Base-by-base conservation (phyloP, 768 basidiomycete species). In the Trichaptum fuscoviolaceum region DNA sequence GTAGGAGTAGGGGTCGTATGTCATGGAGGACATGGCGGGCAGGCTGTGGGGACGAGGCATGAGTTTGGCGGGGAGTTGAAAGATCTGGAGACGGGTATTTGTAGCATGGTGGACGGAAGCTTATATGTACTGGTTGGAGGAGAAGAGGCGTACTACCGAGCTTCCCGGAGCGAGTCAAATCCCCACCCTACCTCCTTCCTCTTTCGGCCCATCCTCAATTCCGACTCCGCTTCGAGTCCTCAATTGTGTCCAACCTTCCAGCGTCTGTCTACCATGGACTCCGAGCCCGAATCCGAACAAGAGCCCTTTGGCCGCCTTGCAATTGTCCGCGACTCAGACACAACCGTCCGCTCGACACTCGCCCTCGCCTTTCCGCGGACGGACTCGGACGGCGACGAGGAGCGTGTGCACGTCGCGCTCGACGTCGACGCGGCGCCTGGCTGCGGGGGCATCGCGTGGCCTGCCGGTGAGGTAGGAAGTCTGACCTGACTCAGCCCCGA, bases 391-490 rank as follows among this genome's bases (percentile, higher is more conserved):
- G 66, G 71, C 62, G 64, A 69, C 20, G 75, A 71, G 63, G 57
- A n/a, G 52, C 72, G 87, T 62, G 76, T 88, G 35, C 89, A 89
- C 2, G 71, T 76, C 35, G 89, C 89, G 73, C 78, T 96, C 52
- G 78, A 80, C 24, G 84, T 95, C 2, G 93, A 96, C 74, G 87
- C 93, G 8, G 81, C 87, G 58, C 92, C 92, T 20, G 95, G 95
- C 0, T 97, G 95, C 74, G 95, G 95, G 17, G 95, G 95, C 5
- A 85, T 95, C 52, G 88, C 92, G 1, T 96, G 95, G 95, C 93
- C 93, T 4, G 92, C 95, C 8, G 95, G 94, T 70, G 87, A 93
- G 84, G 94, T 94, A 70, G 70, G 25, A 18, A 30, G 12, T 63
- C 24, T 20, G 63, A 36, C 59, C 7, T 61, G 24, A 25, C 59